Conservation (phyloP, 2,329 filamentous ascomycete genomes). For the Pyricularia sp. region DNA sequence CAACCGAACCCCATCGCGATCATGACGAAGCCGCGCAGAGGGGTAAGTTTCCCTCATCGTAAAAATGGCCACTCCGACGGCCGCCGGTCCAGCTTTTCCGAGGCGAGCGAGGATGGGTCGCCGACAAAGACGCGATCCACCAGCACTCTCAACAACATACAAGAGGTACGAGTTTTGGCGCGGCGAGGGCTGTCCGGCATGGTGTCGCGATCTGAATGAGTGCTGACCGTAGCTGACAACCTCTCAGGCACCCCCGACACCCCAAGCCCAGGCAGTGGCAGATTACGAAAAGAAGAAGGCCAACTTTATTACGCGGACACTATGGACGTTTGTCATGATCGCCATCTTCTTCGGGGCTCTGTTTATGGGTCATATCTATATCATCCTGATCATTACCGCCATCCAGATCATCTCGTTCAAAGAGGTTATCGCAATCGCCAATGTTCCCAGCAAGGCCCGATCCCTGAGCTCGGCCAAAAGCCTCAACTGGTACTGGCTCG, state of each 20-base stretch:
- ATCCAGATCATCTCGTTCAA: slow-evolving; percentile 95
- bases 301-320: slow-evolving; percentile 90
- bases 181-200: neutral
- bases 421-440: slow-evolving; percentile 96
- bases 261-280: slow-evolving; percentile 26
- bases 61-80: slow-evolving; percentile 39
- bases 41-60: slow-evolving; percentile 42
- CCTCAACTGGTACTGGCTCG: slow-evolving; percentile 97
- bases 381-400: slow-evolving; percentile 83
- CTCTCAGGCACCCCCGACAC: slow-evolving; percentile 27
- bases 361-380: slow-evolving; percentile 95
- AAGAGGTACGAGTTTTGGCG: slow-evolving; percentile 17
- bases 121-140: slow-evolving; percentile 14
- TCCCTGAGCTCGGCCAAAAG: slow-evolving; percentile 90
- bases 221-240: slow-evolving; percentile 3
- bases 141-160: slow-evolving; percentile 22
- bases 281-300: slow-evolving; percentile 99
- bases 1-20: slow-evolving; percentile 9
- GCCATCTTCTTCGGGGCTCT: slow-evolving; percentile 80
- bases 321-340: slow-evolving; percentile 99
- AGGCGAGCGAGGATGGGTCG: slow-evolving; percentile 22
- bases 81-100: slow-evolving; percentile 58
- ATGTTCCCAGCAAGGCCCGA: slow-evolving; percentile 81
- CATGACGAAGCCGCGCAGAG: slow-evolving; percentile 28
- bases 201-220: neutral